A percentile compares a stretch with the other conserved stretches of the same genome.
phyloP scores from a whole-genome alignment of 1,139 yeast species.

The Candida neerlandica region DNA sequence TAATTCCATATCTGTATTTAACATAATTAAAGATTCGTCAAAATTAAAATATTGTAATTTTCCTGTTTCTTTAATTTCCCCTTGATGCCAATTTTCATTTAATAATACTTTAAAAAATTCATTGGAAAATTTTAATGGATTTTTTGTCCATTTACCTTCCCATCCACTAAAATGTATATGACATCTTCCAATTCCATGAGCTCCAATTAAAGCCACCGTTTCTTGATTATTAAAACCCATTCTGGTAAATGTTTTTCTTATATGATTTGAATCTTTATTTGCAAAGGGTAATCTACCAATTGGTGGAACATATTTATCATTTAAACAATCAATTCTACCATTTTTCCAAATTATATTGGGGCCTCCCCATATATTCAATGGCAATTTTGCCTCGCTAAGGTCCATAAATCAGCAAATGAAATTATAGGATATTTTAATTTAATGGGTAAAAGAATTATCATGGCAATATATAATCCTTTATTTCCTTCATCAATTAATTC shows the following conservation, averaged over 20 bases:
- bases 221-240: conserved; percentile 69
- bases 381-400: conserved; percentile 64
- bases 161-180: conserved; percentile 54
- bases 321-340: conserved; percentile 62
- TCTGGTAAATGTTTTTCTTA: conserved; percentile 53
- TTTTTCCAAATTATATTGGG: conserved; percentile 59
- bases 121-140: conserved; percentile 39
- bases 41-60: conserved; percentile 37
- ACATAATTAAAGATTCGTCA: conserved; percentile 58
- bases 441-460: conserved; percentile 57
- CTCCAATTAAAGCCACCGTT: conserved; percentile 64
- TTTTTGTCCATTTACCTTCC: conserved; percentile 45
- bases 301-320: conserved; percentile 55
- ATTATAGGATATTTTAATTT: conserved; percentile 61
- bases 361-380: conserved; percentile 60
- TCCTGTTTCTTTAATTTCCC: conserved; percentile 44
- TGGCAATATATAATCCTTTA: conserved; percentile 60
- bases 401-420: conserved; percentile 67
- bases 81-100: conserved; percentile 33
- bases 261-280: conserved; percentile 53
- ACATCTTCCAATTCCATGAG: conserved; percentile 67
- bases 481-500: conserved; percentile 56
- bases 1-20: conserved; percentile 64
- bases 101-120: conserved; percentile 36
- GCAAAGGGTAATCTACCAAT: conserved; percentile 67